A percentile compares a stretch with the other conserved stretches of the same genome.
These are phyloP conservation scores for Hymenotorrendiella dingleyae DNA, from an alignment of 2,329 filamentous ascomycete species.

Conservation along the genomic window DNA sequence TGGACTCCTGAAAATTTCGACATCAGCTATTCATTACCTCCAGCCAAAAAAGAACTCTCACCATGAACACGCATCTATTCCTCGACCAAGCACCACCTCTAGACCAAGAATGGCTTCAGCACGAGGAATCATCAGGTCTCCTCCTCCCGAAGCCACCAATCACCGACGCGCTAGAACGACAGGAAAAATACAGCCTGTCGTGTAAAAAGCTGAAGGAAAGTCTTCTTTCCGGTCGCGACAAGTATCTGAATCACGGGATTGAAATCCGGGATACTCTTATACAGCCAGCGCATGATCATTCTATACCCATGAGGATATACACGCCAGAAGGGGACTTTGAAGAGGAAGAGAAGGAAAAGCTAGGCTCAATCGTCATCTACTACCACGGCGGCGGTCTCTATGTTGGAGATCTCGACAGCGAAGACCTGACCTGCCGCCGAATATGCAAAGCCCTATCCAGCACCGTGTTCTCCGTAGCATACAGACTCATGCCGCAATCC, in stretches of 20 bases:
- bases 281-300: neutral
- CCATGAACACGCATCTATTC: constrained; percentile 9
- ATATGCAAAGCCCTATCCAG: constrained; percentile 31
- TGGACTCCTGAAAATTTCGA: too few relatives aligned
- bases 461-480: constrained; percentile 40
- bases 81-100: constrained; percentile 31
- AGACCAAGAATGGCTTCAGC: constrained; percentile 36
- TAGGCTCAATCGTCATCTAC: constrained; percentile 34
- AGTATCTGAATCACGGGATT: constrained; percentile 34
- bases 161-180: constrained; percentile 16
- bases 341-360: constrained; percentile 7
- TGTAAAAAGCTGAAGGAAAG: constrained; percentile 34
- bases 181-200: constrained; percentile 34
- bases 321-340: neutral
- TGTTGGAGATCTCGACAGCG: constrained; percentile 44
- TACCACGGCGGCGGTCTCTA: constrained; percentile 43
- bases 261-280: constrained; percentile 14
- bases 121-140: constrained; percentile 32
- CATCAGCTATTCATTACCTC: too few relatives aligned
- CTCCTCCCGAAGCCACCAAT: constrained; percentile 24
- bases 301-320: constrained; percentile 19
- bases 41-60: neutral
- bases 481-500: constrained; percentile 39
- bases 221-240: constrained; percentile 34
- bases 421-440: constrained; percentile 42